Evolutionary conservation across 1,284 basidiomycete species (phyloP).

Genomic region (Inonotus obliquus): DNA sequence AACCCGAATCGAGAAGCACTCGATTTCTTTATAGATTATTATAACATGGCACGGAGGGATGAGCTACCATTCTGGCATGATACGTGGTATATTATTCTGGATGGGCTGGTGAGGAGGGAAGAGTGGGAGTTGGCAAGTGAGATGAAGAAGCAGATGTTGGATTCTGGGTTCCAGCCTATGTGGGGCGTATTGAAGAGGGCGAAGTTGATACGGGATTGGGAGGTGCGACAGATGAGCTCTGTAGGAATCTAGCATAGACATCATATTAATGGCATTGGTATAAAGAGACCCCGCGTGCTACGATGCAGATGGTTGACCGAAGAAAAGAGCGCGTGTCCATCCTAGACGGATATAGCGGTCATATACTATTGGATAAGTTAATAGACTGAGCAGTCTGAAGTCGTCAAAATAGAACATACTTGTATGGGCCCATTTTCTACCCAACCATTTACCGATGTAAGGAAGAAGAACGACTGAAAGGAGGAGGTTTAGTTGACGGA

Average conservation of each 20-base stretch:
- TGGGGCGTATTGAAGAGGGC: conserved; percentile 37
- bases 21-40: conserved; percentile 53
- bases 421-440: conserved; percentile 82
- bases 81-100: conserved; percentile 73
- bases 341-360: conserved; percentile 59
- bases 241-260: not conserved
- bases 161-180: conserved; percentile 34
- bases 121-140: conserved; percentile 56
- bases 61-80: conserved; percentile 49
- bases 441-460: conserved; percentile 84
- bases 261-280: conserved; percentile 10
- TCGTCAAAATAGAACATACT: conserved; percentile 46
- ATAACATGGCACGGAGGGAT: conserved; percentile 56
- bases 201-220: conserved; percentile 29
- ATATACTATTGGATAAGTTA: conserved; percentile 46
- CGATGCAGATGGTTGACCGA: conserved; percentile 34
- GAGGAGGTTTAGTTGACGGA: conserved; percentile 79
- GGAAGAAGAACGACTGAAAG: conserved; percentile 79
- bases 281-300: conserved; percentile 21
- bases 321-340: conserved; percentile 62
- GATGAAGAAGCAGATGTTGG: conserved; percentile 56
- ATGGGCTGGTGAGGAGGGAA: conserved; percentile 48
- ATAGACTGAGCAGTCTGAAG: not conserved
- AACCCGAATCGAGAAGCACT: conserved; percentile 44
- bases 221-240: not conserved